Base-by-base conservation (phyloP, 176 grass and related monocot species). In the Oryza officinalis region DNA sequence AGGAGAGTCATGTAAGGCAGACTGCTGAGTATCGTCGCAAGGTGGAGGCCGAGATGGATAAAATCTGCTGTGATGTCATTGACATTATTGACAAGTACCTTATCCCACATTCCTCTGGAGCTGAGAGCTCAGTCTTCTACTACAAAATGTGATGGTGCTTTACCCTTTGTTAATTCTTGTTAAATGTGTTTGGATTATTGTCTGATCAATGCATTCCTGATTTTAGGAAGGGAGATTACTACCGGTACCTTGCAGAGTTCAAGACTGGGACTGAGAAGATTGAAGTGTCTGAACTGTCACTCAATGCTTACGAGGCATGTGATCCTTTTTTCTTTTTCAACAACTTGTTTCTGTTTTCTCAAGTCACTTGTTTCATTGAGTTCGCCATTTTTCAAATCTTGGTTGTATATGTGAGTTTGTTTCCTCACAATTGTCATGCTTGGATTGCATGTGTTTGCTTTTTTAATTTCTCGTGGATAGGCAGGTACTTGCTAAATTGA, bases 191-290 rank as follows among this genome's bases (percentile, higher is more conserved):
- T 20, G 8, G n/a, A 13, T 8, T 8, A 61, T 38, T 8, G n/a
- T 40, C 31, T 81, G 45, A 81, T 75, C 14, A 44, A 23, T 76
- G 46, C 23, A 17, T 15, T 83, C 84, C 73, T 82, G 57, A 20
- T 73, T 79, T 69, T 44, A 93, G 91, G 88, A 93, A 93, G 85
- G 91, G 88, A 33, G 91, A 93, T 83, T 93, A 88, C 15, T 93
- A 93, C 65, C 88, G 88, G 38, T 93, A 93, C 74, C 77, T 93
- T 63, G 78, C 88, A 1, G 91, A 93, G 78, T 90, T 93, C 77
- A 93, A 90, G 85, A 28, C 13, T 70, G 85, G 63, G 50, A 57
- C 41, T 88, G 88, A 93, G 77, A 88, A 77, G 67, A 85, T 61
- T 69, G 81, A 80, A 74, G 85, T 85, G 8, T 78, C 81, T 67